Conservation (phyloP, 805 yeast genomes). For the Debaryomyces prosopidis region DNA sequence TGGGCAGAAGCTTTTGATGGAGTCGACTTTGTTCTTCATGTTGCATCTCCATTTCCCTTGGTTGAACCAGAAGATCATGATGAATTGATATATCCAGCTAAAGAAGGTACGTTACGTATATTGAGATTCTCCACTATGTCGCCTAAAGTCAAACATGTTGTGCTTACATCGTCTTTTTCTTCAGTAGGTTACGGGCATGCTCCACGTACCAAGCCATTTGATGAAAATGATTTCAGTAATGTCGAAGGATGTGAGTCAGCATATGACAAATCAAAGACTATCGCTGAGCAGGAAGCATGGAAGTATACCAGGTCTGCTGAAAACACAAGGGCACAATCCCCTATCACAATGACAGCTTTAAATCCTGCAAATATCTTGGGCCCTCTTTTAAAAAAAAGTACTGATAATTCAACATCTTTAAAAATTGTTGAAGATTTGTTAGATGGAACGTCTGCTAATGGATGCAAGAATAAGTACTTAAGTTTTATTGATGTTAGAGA, state of each 20-base stretch:
- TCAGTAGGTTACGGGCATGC: neutral
- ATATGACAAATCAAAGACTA: slow-evolving; percentile 3
- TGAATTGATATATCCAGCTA: slow-evolving; percentile 8
- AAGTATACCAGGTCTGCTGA: slow-evolving; percentile 8
- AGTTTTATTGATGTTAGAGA: slow-evolving; percentile 2
- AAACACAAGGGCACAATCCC: neutral
- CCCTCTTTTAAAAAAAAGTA: neutral
- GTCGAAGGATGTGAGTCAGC: neutral
- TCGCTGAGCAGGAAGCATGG: slow-evolving; percentile 8
- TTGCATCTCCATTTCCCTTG: slow-evolving; percentile 8
- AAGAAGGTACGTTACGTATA: slow-evolving; percentile 7
- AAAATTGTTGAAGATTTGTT: neutral
- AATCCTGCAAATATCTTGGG: neutral
- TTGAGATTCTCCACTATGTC: neutral
- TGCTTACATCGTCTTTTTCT: slow-evolving; percentile 8
- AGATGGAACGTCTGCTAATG: neutral
- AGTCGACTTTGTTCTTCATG: slow-evolving; percentile 6
- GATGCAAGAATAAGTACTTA: neutral
- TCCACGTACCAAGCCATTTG: neutral
- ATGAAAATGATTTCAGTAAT: slow-evolving; percentile 3
- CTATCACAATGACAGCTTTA: neutral
- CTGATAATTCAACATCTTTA: slow-evolving; percentile 1
- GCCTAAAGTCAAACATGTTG: slow-evolving; percentile 4
- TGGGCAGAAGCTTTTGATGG: slow-evolving; percentile 3
- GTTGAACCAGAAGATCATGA: slow-evolving; percentile 3